Percentiles rank a stretch among this genome's conserved stretches.
These are phyloP conservation scores for Cercis canadensis DNA, from an alignment of 306 rosid genomes.

Conservation along the genomic window DNA sequence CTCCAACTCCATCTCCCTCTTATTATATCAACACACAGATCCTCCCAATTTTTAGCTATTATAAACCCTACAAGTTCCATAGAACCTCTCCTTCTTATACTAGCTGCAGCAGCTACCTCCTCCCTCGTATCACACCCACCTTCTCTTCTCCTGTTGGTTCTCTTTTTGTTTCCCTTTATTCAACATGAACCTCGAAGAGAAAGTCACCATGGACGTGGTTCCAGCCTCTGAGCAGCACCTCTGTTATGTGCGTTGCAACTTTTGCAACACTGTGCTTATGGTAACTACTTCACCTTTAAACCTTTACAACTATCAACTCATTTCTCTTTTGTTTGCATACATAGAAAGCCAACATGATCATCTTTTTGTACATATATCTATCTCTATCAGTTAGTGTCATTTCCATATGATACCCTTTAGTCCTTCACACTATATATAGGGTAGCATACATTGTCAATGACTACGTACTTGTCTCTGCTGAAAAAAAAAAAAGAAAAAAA, in stretches of 20 bases:
- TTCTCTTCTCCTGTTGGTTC: background rate
- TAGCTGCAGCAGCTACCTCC: no score
- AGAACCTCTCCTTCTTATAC: no score
- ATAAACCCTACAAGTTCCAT: constrained; percentile 3
- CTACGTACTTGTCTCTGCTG: no score
- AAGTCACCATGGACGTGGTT: constrained; percentile 70
- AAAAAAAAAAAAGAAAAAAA: no score
- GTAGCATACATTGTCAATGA: no score
- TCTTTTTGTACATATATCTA: no score
- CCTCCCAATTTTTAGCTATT: background rate
- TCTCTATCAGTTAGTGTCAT: no score
- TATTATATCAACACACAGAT: background rate
- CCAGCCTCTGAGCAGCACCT: constrained; percentile 78
- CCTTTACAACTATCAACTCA: background rate
- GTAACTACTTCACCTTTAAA: constrained; percentile 45
- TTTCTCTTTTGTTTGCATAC: no score
- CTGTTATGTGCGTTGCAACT: constrained; percentile 97
- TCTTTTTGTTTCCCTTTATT: background rate
- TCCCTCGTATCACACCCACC: no score
- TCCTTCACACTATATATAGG: no score
- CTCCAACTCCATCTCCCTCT: background rate
- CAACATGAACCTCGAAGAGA: constrained; percentile 66
- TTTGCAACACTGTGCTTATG: constrained; percentile 96
- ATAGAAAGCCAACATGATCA: no score
- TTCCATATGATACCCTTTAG: no score